phyloP scores from a whole-genome alignment of 768 basidiomycete species.

The Ephemerocybe angulata region DNA sequence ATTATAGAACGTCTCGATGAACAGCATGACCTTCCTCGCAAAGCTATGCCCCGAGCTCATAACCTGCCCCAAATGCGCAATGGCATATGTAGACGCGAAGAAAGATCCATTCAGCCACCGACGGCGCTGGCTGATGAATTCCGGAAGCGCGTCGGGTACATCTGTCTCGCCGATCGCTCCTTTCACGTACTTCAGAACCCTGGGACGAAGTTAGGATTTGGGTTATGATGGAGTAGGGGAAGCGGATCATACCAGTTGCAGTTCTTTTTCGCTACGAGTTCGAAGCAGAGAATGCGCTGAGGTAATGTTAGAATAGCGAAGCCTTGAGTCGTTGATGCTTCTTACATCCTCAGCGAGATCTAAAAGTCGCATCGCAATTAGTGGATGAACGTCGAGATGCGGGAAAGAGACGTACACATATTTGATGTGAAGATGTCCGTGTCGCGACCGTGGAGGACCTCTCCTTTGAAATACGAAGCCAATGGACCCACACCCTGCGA shows the following conservation, averaged over 20 bases:
- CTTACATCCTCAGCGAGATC: conserved; percentile 88
- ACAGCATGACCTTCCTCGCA: conserved; percentile 65
- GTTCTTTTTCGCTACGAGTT: conserved; percentile 73
- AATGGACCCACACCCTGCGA: conserved; percentile 77
- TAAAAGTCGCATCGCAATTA: conserved; percentile 24
- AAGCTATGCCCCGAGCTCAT: conserved; percentile 78
- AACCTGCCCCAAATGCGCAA: conserved; percentile 82
- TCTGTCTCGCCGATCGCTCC: conserved; percentile 91
- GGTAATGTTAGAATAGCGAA: conserved; percentile 8
- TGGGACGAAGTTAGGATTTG: conserved; percentile 27
- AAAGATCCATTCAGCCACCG: conserved; percentile 92
- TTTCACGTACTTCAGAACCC: conserved; percentile 96
- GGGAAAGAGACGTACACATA: conserved; percentile 64
- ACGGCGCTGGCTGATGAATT: conserved; percentile 90
- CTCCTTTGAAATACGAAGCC: conserved; percentile 97
- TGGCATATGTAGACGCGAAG: conserved; percentile 91
- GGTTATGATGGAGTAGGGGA: conserved; percentile 8
- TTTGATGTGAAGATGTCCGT: conserved; percentile 95
- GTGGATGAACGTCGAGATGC: neutral
- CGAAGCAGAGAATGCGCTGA: conserved; percentile 81
- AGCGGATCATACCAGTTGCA: conserved; percentile 58
- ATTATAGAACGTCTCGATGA: conserved; percentile 84
- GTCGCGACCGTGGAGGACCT: conserved; percentile 76
- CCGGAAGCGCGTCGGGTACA: conserved; percentile 87
- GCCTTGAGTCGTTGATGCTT: neutral